Conservation (phyloP, 768 basidiomycete species). For the Cystobasidium ongulense region DNA sequence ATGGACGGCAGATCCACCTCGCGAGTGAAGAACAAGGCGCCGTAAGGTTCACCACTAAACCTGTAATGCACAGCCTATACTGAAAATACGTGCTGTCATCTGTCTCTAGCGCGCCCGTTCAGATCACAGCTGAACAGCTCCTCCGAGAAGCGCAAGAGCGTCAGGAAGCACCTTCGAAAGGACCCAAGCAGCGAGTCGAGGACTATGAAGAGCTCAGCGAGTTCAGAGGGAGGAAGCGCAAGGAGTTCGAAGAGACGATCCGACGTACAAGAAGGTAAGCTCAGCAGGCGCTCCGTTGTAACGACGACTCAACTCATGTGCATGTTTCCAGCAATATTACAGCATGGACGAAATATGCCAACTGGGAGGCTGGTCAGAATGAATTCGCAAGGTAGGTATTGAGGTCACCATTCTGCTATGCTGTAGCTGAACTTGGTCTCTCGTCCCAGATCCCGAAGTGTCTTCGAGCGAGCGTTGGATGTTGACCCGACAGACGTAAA, state of each 20-base stretch:
- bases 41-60: constrained; percentile 6
- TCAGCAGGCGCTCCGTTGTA: not conserved
- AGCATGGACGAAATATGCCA: constrained; percentile 52
- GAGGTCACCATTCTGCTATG: not conserved
- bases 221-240: constrained; percentile 74
- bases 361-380: constrained; percentile 81
- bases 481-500: constrained; percentile 83
- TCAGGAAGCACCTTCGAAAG: constrained; percentile 82
- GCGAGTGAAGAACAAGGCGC: constrained; percentile 30
- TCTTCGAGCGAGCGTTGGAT: constrained; percentile 93
- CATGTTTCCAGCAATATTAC: constrained; percentile 44
- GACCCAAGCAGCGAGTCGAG: constrained; percentile 89
- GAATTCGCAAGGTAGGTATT: constrained; percentile 65
- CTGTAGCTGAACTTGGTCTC: not conserved
- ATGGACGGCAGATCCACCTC: constrained; percentile 26
- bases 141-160: constrained; percentile 97
- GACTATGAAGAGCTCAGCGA: constrained; percentile 81
- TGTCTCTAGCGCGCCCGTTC: constrained; percentile 31
- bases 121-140: constrained; percentile 98
- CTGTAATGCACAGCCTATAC: not conserved
- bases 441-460: constrained; percentile 62
- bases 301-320: not conserved
- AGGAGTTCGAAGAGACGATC: constrained; percentile 74
- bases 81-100: not conserved
- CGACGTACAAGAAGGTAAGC: constrained; percentile 44